These are phyloP conservation scores for Aspergillus avenaceus DNA, from an alignment of 495 filamentous ascomycete species.

Conservation along the genomic window DNA sequence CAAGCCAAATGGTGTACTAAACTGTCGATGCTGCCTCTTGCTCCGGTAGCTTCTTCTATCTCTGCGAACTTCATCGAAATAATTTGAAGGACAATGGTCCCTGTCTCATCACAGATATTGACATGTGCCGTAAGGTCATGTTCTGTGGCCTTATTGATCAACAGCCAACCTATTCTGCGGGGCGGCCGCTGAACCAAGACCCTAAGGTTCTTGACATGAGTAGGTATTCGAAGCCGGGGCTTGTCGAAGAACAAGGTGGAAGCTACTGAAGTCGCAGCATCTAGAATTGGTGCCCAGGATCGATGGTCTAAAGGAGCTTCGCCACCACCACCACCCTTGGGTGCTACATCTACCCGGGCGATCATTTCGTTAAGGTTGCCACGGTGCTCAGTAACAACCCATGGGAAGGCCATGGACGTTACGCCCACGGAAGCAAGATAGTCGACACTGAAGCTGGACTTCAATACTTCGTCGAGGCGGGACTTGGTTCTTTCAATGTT, in stretches of 20 bases:
- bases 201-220: constrained; percentile 17
- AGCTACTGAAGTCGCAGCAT: constrained; percentile 44
- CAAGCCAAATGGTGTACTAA: constrained; percentile 30
- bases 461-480: constrained; percentile 16
- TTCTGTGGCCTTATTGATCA: neutral
- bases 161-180: neutral
- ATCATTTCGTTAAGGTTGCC: constrained; percentile 39
- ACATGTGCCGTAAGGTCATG: neutral
- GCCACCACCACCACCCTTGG: neutral
- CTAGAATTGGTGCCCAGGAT: constrained; percentile 43
- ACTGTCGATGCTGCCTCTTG: constrained; percentile 19
- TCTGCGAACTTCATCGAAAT: constrained; percentile 30
- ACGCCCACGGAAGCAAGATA: constrained; percentile 41
- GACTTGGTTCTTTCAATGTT: constrained; percentile 6
- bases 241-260: constrained; percentile 39
- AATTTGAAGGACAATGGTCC: constrained; percentile 23
- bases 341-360: constrained; percentile 31
- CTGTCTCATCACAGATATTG: constrained; percentile 20
- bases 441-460: constrained; percentile 29
- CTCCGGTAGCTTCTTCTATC: constrained; percentile 26
- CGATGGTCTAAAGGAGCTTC: constrained; percentile 23
- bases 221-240: constrained; percentile 42
- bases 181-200: neutral
- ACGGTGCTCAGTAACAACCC: constrained; percentile 36
- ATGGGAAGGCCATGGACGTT: constrained; percentile 41